Evolutionary conservation across 75 land plant genomes (phyloP), one percentile per base, ranked within the genome.

Genomic region (Larix kaempferi): DNA sequence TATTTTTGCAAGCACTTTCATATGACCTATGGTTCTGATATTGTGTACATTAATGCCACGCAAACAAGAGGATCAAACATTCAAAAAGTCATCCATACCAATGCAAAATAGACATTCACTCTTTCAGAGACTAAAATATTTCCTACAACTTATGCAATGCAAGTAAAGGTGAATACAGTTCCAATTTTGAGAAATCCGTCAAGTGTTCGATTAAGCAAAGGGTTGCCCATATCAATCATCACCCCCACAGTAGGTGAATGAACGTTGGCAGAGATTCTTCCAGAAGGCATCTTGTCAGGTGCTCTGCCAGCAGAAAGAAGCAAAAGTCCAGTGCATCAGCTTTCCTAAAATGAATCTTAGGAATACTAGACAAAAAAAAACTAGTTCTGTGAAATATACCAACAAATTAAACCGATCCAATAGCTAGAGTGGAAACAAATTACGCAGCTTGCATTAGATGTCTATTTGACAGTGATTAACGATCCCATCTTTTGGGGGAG

Each of bases 121-220:
- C 25, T 23, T 55, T 74, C 6, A 66, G 71, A 59, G 39, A 59
- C n/a, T 33, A 33, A 57, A 65, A n/a, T 21, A 73, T 37, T 15
- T 64, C 56, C 41, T 17, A 71, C 16, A 56, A n/a, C 16, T 21
- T 33, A 78, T 26, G 12, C 41, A 54, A 41, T 27, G 37, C n/a
- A 71, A 69, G 56, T 29, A 11, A 27, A 35, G 59, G 26, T 29
- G 37, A 12, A 39, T 78, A 89, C 96, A 61, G 87, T 62, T 79
- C 94, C 96, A 67, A 94, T 90, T 86, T 94, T 94, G 73, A 94
- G 71, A 77, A 94, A 92, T 11, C 97, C 97, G 74, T 94, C 97
- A 52, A 94, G 85, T 61, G 91, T 85, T 56, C 81, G 79, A 73
- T 94, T 94, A 75, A 94, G 91, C 44, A 94, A 85, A 8, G 95